These are phyloP conservation scores for Myriosclerotinia curreyana DNA, from an alignment of 2,329 filamentous ascomycete genomes.

Conservation along the genomic window DNA sequence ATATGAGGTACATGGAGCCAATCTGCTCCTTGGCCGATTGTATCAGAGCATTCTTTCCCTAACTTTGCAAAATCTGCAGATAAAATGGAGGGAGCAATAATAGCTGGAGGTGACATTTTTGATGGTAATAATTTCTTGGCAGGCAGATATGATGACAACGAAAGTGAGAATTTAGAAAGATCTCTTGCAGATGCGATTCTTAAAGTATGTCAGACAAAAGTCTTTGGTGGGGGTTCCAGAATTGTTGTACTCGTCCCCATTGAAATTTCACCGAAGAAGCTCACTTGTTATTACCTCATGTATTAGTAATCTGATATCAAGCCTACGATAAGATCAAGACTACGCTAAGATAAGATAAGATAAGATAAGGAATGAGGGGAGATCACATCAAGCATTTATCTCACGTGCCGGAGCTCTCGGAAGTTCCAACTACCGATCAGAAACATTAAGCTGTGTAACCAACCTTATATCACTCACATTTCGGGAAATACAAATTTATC, in stretches of 20 bases:
- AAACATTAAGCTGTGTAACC: neutral
- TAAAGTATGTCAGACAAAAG: neutral
- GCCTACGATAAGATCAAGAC: neutral
- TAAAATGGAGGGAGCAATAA: slow-evolving; percentile 97
- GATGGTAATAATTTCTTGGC: neutral
- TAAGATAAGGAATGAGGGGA: slow-evolving; percentile 21
- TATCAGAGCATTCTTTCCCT: slow-evolving; percentile 79
- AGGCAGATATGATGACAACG: slow-evolving; percentile 8
- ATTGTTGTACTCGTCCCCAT: neutral
- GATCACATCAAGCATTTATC: neutral
- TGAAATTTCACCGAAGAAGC: neutral
- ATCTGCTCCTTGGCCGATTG: slow-evolving; percentile 83
- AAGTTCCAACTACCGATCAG: neutral
- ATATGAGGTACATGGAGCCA: slow-evolving; percentile 44
- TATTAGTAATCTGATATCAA: neutral
- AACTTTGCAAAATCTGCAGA: slow-evolving; percentile 92
- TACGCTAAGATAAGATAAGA: slow-evolving; percentile 16
- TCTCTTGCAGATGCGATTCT: neutral
- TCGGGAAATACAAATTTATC: slow-evolving; percentile 19
- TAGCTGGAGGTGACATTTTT: slow-evolving; percentile 82
- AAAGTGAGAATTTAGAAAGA: slow-evolving; percentile 1
- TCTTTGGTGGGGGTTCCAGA: neutral
- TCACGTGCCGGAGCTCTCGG: neutral
- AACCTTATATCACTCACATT: neutral
- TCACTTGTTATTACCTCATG: neutral